A percentile compares a stretch with the other conserved stretches of the same genome.
These are phyloP conservation scores for Primulina eburnea DNA, from an alignment of 257 asterid genomes.

Conservation along the genomic window DNA sequence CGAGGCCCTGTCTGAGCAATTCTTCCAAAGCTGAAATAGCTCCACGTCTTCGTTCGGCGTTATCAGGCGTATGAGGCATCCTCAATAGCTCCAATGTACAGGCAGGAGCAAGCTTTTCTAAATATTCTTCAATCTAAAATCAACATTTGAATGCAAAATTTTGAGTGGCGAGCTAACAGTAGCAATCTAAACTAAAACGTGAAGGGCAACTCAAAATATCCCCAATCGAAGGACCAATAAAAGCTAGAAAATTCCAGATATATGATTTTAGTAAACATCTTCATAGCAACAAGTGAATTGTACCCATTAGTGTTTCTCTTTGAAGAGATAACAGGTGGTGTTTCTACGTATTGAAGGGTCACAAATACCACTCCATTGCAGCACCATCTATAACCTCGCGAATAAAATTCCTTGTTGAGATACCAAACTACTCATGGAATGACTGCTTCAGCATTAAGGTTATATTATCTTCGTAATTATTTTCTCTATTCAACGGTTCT, in stretches of 20 bases:
- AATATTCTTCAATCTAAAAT: conserved; percentile 85
- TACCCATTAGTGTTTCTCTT: conserved; percentile 14
- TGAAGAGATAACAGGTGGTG: conserved; percentile 6
- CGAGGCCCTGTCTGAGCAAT: conserved; percentile 93
- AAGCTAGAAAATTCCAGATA: conserved; percentile 13
- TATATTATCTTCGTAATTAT: conserved; percentile 10
- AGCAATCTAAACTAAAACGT: neutral
- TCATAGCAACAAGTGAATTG: conserved; percentile 5
- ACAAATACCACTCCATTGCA: conserved; percentile 17
- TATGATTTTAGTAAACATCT: conserved; percentile 15
- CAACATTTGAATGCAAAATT: conserved; percentile 25
- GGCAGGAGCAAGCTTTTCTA: conserved; percentile 98
- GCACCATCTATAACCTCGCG: conserved; percentile 15
- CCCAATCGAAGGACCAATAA: neutral
- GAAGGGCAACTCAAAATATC: conserved; percentile 9
- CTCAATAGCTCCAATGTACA: conserved; percentile 93
- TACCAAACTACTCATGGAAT: conserved; percentile 17
- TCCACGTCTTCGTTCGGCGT: conserved; percentile 89
- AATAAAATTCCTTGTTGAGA: conserved; percentile 6
- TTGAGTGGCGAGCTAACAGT: conserved; percentile 22
- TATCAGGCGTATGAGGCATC: conserved; percentile 89
- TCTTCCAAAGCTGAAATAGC: conserved; percentile 93
- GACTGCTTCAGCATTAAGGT: conserved; percentile 14
- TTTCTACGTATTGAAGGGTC: conserved; percentile 17
- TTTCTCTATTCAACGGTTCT: conserved; percentile 8